These are phyloP conservation scores for Mortierella sp. DNA, from an alignment of 371 early-diverging fungal genomes.

Conservation along the genomic window DNA sequence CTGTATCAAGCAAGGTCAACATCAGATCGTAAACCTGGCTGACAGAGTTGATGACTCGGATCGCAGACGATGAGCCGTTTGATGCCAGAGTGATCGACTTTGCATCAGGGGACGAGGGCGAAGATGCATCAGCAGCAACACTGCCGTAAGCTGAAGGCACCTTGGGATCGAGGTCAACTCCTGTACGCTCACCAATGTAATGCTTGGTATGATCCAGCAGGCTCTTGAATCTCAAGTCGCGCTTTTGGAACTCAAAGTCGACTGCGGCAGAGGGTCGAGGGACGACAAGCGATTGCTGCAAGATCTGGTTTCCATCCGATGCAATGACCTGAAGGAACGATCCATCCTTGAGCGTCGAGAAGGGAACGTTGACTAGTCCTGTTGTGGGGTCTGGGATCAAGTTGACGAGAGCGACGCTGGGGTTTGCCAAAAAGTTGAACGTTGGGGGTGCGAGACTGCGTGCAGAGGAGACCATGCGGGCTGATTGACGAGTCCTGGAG, in stretches of 20 bases:
- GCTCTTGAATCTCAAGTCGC: slow-evolving; percentile 56
- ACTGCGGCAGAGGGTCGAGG: slow-evolving; percentile 17
- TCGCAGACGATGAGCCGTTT: slow-evolving; percentile 28
- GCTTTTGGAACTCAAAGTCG: slow-evolving; percentile 49
- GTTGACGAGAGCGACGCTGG: slow-evolving; percentile 38
- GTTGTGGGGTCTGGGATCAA: slow-evolving; percentile 32
- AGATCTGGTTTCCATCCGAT: slow-evolving; percentile 32
- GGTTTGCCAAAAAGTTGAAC: slow-evolving; percentile 41
- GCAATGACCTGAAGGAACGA: slow-evolving; percentile 40
- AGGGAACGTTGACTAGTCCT: slow-evolving; percentile 33
- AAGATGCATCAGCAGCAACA: neutral
- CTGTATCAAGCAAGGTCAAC: slow-evolving; percentile 33
- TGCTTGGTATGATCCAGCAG: slow-evolving; percentile 36
- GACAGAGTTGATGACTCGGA: slow-evolving; percentile 47
- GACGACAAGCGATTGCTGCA: slow-evolving; percentile 28
- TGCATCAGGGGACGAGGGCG: neutral
- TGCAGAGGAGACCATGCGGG: neutral
- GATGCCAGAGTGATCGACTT: slow-evolving; percentile 40
- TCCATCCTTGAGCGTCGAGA: slow-evolving; percentile 31
- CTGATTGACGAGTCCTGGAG: neutral
- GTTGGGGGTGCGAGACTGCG: slow-evolving; percentile 22
- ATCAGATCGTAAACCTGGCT: slow-evolving; percentile 48
- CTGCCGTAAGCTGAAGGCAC: neutral
- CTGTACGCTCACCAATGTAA: slow-evolving; percentile 45
- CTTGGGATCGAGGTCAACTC: slow-evolving; percentile 38